These are phyloP conservation scores for Mucor saturninus DNA, from an alignment of 371 early-diverging fungal species.

Conservation along the genomic window DNA sequence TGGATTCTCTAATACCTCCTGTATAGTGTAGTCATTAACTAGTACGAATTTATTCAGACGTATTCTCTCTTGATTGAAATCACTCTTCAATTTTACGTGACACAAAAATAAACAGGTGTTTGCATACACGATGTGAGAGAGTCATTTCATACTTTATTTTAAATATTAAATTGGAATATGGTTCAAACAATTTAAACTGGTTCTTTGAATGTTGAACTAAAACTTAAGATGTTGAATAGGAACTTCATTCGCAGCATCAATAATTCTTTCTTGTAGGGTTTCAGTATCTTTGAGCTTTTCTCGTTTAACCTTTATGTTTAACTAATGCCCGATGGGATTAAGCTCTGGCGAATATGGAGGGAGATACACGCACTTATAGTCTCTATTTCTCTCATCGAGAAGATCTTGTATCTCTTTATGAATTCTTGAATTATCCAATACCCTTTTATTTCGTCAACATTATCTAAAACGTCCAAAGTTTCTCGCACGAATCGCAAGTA, in stretches of 20 bases:
- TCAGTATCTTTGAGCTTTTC: slow-evolving; percentile 9
- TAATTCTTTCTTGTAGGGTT: slow-evolving; percentile 21
- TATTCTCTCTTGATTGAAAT: too few relatives aligned
- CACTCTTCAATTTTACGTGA: too few relatives aligned
- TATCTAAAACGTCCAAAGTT: slow-evolving; percentile 16
- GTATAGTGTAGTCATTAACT: too few relatives aligned
- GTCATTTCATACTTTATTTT: slow-evolving; percentile 7
- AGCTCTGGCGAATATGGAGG: slow-evolving; percentile 20
- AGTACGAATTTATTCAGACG: too few relatives aligned
- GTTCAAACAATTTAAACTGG: slow-evolving; percentile 20
- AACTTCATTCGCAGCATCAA: slow-evolving; percentile 20
- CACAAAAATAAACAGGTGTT: too few relatives aligned
- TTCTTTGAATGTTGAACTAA: slow-evolving; percentile 20
- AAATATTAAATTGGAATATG: too few relatives aligned
- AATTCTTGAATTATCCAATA: slow-evolving; percentile 20
- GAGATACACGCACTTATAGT: slow-evolving; percentile 18
- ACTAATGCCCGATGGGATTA: slow-evolving; percentile 18
- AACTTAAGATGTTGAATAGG: slow-evolving; percentile 20
- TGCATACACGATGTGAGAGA: too few relatives aligned
- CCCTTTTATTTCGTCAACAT: slow-evolving; percentile 12
- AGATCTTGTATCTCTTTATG: slow-evolving; percentile 14
- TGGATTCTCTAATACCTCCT: too few relatives aligned
- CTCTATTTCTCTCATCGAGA: slow-evolving; percentile 15
- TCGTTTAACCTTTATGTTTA: slow-evolving; percentile 14
- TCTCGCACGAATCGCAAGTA: slow-evolving; percentile 16